phyloP scores from a whole-genome alignment of 2,329 filamentous ascomycete genomes.

The Fusarium sp. region DNA sequence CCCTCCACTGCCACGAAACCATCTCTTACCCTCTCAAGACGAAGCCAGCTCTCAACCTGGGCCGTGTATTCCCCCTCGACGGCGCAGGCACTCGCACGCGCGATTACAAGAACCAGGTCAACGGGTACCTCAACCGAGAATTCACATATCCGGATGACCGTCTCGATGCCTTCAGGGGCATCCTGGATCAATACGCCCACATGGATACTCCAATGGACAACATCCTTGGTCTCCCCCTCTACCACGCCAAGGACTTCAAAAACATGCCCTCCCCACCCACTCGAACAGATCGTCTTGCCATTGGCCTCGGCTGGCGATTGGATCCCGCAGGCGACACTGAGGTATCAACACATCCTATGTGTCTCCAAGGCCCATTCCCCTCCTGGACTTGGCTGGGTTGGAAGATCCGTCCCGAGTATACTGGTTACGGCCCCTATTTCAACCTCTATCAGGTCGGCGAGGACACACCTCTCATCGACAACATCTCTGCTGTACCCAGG shows the following conservation, averaged over 20 bases:
- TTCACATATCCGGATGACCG: slow-evolving; percentile 43
- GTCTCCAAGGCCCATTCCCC: slow-evolving; percentile 44
- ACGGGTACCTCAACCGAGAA: slow-evolving; percentile 46
- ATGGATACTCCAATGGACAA: slow-evolving; percentile 43
- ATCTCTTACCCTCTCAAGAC: slow-evolving; percentile 47
- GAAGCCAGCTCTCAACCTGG: slow-evolving; percentile 45
- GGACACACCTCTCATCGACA: slow-evolving; percentile 41
- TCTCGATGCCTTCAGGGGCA: slow-evolving; percentile 48
- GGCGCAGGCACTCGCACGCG: slow-evolving; percentile 37
- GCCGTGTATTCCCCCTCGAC: slow-evolving; percentile 46
- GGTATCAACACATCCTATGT: slow-evolving; percentile 39
- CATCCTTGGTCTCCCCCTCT: slow-evolving; percentile 50
- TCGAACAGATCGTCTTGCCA: slow-evolving; percentile 48
- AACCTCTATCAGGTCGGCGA: slow-evolving; percentile 47
- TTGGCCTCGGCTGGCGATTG: slow-evolving; percentile 50
- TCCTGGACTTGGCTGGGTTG: slow-evolving; percentile 54
- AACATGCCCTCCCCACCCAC: slow-evolving; percentile 38
- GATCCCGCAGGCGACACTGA: slow-evolving; percentile 37
- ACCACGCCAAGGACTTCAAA: slow-evolving; percentile 47
- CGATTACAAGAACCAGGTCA: slow-evolving; percentile 44
- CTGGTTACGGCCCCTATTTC: slow-evolving; percentile 43
- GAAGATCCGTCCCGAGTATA: slow-evolving; percentile 41
- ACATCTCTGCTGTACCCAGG: slow-evolving; percentile 45
- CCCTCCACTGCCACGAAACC: slow-evolving; percentile 52
- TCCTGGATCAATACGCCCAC: slow-evolving; percentile 44